Base-by-base conservation (phyloP, 2,329 filamentous ascomycete species). In the Venturia asperata region DNA sequence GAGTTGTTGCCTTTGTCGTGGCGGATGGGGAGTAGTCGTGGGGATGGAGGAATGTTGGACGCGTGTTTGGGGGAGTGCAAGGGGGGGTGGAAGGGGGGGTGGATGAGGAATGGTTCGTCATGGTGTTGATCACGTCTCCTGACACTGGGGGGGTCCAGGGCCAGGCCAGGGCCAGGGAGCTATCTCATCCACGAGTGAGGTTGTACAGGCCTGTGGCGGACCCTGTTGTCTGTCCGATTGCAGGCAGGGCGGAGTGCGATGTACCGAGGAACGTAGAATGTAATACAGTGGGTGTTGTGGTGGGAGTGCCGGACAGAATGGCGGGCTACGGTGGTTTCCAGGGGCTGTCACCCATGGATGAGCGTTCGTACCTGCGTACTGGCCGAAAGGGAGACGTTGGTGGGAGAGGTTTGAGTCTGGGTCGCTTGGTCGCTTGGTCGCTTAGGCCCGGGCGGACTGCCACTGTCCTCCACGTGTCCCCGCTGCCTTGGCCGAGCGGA, bases 81-180 rank as follows among this genome's bases (percentile, higher is more conserved):
- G 27, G 55, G 21, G 55, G 55, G 24, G 55, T 34, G 55, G 55
- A 60, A 27, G 55, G 43, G 17, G 21, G 60, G 34, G 37, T 62
- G n/a, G 60, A 41, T 13, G 60, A 47, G 60, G 37, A 39, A 62
- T 27, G 60, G 60, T 9, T 62, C 60, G 60, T 45, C 27, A 58
- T 58, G 24, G 52, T 11, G 17, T 21, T 27, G n/a, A 13, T 37
- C 30, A 37, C n/a, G 52, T 37, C 27, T 55, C 45, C 45, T 47
- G 45, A 47, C 45, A 21, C 45, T 19, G 17, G n/a, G 45, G 19
- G 45, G 21, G n/a, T 47, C 45, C 45, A 47, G 45, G 45, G 45
- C 45, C 19, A 17, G 27, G 47, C 27, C 47, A 24, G 47, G 24
- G 30, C 30, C 30, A 34, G 30, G 30, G 47, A 55, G 27, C 5